Conservation (phyloP, 441 rosid genomes). For the Eruca vesicaria region DNA sequence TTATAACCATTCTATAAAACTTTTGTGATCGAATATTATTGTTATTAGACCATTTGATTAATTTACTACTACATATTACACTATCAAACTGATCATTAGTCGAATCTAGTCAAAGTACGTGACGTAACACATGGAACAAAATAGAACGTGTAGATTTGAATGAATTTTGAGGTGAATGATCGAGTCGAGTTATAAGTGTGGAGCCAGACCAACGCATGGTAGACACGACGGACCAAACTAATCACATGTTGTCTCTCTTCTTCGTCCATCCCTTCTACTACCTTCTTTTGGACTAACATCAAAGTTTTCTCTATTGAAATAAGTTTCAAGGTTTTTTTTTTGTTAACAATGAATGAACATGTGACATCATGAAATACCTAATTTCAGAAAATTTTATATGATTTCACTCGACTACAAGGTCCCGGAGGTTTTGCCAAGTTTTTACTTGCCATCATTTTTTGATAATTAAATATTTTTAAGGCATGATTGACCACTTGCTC, state of each 20-base stretch:
- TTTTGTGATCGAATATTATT: no score
- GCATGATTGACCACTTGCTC: slow-evolving; percentile 13
- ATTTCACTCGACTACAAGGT: background rate
- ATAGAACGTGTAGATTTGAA: no score
- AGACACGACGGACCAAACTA: background rate
- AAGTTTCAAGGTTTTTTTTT: no score
- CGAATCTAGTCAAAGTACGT: no score
- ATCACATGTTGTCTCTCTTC: background rate
- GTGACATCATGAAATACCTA: slow-evolving; percentile 9
- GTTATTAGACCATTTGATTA: no score
- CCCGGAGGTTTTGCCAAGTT: background rate
- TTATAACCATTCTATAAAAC: no score
- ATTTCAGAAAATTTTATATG: background rate
- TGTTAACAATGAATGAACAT: background rate
- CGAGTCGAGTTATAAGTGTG: no score
- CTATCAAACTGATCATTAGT: no score
- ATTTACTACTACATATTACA: no score
- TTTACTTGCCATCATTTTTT: background rate
- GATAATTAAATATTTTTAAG: background rate
- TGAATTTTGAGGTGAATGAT: no score
- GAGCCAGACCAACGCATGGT: background rate
- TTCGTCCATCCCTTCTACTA: background rate
- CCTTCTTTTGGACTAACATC: background rate
- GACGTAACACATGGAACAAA: no score
- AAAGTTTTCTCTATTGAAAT: no score